These are phyloP conservation scores for Yamadazyma kitorensis DNA, from an alignment of 805 yeast species.

Conservation along the genomic window DNA sequence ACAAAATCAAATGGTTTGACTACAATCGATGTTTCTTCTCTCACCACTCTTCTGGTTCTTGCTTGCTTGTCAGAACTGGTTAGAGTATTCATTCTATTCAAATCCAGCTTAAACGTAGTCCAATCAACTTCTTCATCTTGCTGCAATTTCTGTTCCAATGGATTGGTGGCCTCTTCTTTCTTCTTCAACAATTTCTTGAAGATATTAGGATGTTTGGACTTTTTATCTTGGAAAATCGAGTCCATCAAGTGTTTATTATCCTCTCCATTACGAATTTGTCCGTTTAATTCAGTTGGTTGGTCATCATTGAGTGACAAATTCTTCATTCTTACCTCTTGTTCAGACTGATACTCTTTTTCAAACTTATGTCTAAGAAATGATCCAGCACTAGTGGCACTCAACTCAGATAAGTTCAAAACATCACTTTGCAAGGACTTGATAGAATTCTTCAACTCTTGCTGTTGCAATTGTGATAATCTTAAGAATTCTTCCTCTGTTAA, in stretches of 20 bases:
- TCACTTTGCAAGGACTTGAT: constrained; percentile 43
- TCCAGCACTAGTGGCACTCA: constrained; percentile 89
- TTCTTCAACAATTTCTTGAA: constrained; percentile 40
- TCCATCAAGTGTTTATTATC: constrained; percentile 31
- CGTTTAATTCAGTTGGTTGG: constrained; percentile 12
- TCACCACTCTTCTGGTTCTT: constrained; percentile 58
- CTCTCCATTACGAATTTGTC: constrained; percentile 4
- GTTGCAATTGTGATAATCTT: constrained; percentile 29
- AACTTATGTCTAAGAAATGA: constrained; percentile 73
- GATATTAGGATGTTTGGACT: constrained; percentile 42
- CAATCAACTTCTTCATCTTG: constrained; percentile 30
- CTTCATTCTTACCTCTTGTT: constrained; percentile 20
- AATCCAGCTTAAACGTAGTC: constrained; percentile 48
- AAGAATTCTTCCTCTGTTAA: constrained; percentile 26
- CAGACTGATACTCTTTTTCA: constrained; percentile 33
- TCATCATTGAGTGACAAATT: constrained; percentile 22
- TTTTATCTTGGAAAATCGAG: constrained; percentile 42
- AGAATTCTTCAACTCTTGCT: constrained; percentile 38
- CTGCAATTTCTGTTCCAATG: constrained; percentile 33
- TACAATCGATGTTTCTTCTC: constrained; percentile 35
- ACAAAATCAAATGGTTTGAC: constrained; percentile 42
- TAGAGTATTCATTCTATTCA: constrained; percentile 71
- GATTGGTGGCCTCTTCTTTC: constrained; percentile 23
- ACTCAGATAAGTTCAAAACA: constrained; percentile 55
- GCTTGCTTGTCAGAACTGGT: constrained; percentile 65